A percentile compares a stretch with the other conserved stretches of the same genome.
Conservation (phyloP, 2,329 filamentous ascomycete species). For the Exophiala calicioides region DNA sequence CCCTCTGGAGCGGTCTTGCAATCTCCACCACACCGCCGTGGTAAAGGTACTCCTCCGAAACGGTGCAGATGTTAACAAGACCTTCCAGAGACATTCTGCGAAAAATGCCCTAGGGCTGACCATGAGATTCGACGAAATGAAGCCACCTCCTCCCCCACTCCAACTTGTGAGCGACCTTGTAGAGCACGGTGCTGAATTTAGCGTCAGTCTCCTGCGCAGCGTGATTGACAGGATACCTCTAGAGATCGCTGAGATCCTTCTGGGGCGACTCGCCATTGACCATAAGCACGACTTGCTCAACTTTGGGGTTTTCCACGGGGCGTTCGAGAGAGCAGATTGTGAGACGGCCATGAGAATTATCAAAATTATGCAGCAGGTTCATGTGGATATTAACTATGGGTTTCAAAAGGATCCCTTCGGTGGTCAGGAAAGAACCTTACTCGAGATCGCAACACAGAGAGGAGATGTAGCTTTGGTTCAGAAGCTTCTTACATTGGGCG, state of each 20-base stretch:
- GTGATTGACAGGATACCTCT: background rate
- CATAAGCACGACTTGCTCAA: background rate
- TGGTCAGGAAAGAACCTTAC: background rate
- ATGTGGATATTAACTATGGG: background rate
- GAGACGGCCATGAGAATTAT: conserved; percentile 1
- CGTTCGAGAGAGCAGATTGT: background rate
- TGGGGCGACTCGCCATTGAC: background rate
- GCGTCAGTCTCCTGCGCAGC: background rate
- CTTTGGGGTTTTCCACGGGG: conserved; percentile 1
- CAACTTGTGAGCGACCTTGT: background rate
- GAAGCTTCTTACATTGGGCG: background rate
- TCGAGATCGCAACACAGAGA: conserved; percentile 1
- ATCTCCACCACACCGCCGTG: background rate
- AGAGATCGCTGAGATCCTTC: background rate
- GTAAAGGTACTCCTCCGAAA: background rate
- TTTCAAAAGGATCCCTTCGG: background rate
- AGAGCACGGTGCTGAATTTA: background rate
- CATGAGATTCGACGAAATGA: background rate
- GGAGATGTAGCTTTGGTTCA: background rate
- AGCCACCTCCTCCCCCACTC: background rate
- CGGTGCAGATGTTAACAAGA: conserved; percentile 1
- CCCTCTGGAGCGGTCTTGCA: background rate
- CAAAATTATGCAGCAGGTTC: background rate
- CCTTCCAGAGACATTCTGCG: background rate
- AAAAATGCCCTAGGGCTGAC: background rate